Conservation (phyloP, 1,139 yeast genomes). For the Candida neerlandica region DNA sequence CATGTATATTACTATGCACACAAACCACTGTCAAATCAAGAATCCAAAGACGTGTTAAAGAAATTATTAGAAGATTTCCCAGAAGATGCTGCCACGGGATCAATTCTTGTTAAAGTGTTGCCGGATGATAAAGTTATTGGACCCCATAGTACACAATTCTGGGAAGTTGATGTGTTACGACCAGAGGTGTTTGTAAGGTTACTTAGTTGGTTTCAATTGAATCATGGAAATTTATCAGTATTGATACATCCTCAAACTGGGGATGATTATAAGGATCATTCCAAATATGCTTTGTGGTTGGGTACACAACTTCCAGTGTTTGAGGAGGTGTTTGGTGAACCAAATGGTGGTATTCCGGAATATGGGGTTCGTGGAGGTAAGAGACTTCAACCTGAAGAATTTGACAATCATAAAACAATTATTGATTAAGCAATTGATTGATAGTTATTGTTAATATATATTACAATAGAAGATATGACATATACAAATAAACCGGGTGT, state of each 20-base stretch:
- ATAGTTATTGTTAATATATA: background rate
- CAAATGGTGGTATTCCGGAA: conserved; percentile 21
- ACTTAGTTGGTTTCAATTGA: conserved; percentile 34
- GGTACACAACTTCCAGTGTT: conserved; percentile 29
- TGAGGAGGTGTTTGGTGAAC: conserved; percentile 20
- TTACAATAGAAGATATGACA: background rate
- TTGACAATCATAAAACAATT: conserved; percentile 11
- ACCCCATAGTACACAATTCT: conserved; percentile 35
- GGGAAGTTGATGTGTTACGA: conserved; percentile 37
- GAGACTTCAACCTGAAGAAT: conserved; percentile 20
- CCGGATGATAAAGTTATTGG: conserved; percentile 31
- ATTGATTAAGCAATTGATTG: background rate
- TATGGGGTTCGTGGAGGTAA: conserved; percentile 22
- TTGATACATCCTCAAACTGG: conserved; percentile 40
- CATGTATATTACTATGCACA: conserved; percentile 35
- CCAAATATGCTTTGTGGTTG: conserved; percentile 34
- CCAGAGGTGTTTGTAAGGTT: conserved; percentile 32
- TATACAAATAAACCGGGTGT: background rate
- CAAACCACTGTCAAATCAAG: conserved; percentile 20
- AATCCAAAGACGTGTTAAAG: conserved; percentile 25
- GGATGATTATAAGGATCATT: conserved; percentile 29
- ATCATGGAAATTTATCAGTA: conserved; percentile 33
- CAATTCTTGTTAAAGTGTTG: conserved; percentile 33
- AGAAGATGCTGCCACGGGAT: conserved; percentile 27
- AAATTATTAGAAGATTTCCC: conserved; percentile 29